Evolutionary conservation across 495 filamentous ascomycete genomes (phyloP).

Genomic region (Annulohypoxylon bovei): DNA sequence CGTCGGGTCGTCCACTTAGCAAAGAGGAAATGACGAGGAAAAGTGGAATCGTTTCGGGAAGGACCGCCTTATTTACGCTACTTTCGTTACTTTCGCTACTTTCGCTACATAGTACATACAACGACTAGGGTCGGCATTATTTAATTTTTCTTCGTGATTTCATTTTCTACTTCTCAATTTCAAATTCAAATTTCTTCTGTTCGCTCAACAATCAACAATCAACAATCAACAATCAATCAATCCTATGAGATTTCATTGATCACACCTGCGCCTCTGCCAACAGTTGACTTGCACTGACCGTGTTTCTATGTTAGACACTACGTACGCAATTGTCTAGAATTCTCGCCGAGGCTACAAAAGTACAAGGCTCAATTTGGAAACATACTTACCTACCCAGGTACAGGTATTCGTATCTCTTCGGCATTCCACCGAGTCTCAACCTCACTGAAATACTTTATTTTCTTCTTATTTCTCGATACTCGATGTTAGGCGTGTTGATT

Average conservation of each 20-base stretch:
- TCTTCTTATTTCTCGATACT: conserved; percentile 12
- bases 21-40: conserved; percentile 16
- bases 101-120: neutral
- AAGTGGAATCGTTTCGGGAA: conserved; percentile 36
- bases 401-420: conserved; percentile 6
- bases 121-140: conserved; percentile 9
- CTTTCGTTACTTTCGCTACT: neutral
- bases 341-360: conserved; percentile 29
- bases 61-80: conserved; percentile 30
- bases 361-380: conserved; percentile 22
- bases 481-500: neutral
- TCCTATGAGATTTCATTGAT: conserved; percentile 29
- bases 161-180: conserved; percentile 26
- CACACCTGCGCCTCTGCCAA: conserved; percentile 27
- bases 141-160: conserved; percentile 4
- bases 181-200: neutral
- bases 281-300: conserved; percentile 7
- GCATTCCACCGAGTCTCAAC: conserved; percentile 35
- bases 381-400: neutral
- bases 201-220: conserved; percentile 16
- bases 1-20: conserved; percentile 36
- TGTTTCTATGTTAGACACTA: conserved; percentile 21
- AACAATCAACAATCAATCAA: conserved; percentile 20
- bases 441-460: neutral
- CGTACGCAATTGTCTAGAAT: conserved; percentile 20